phyloP scores from a whole-genome alignment of 2,329 filamentous ascomycete genomes.

The Aspergillus hortae region DNA sequence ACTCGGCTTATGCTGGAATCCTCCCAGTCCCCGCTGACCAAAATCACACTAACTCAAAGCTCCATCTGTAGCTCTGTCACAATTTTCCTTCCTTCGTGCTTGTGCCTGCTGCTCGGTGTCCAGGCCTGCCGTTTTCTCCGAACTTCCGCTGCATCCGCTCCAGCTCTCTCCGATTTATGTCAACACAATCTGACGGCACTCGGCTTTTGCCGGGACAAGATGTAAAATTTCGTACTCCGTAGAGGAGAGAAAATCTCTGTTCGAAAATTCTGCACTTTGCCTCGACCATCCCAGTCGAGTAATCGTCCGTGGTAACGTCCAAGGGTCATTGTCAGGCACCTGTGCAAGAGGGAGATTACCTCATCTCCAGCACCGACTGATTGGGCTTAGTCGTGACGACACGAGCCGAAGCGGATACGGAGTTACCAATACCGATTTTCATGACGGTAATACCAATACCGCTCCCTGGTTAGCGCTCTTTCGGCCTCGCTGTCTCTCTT shows the following conservation, averaged over 20 bases:
- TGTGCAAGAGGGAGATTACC: background rate
- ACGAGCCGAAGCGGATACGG: constrained; percentile 12
- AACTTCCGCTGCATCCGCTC: constrained; percentile 26
- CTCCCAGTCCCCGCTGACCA: too few species aligned
- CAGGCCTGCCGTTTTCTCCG: constrained; percentile 16
- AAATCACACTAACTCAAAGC: background rate
- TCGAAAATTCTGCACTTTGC: too few species aligned
- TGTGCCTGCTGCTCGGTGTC: constrained; percentile 8
- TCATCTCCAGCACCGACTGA: background rate
- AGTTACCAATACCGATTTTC: constrained; percentile 3
- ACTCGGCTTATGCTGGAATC: too few species aligned
- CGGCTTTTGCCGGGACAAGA: too few species aligned
- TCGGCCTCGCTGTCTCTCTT: constrained; percentile 13
- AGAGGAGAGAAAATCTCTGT: too few species aligned
- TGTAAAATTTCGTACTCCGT: too few species aligned
- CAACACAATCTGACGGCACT: background rate
- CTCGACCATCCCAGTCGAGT: too few species aligned
- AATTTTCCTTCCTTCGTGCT: constrained; percentile 3
- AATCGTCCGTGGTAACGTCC: background rate
- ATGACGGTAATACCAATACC: constrained; percentile 27
- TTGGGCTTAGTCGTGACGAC: constrained; percentile 23
- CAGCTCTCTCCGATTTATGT: background rate
- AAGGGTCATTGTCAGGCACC: constrained; percentile 4
- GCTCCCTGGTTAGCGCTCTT: constrained; percentile 9
- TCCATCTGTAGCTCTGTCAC: constrained; percentile 4